A percentile compares a stretch with the other conserved stretches of the same genome.
Conservation (phyloP, 2,329 filamentous ascomycete genomes). For the Pseudogymnoascus sp. region DNA sequence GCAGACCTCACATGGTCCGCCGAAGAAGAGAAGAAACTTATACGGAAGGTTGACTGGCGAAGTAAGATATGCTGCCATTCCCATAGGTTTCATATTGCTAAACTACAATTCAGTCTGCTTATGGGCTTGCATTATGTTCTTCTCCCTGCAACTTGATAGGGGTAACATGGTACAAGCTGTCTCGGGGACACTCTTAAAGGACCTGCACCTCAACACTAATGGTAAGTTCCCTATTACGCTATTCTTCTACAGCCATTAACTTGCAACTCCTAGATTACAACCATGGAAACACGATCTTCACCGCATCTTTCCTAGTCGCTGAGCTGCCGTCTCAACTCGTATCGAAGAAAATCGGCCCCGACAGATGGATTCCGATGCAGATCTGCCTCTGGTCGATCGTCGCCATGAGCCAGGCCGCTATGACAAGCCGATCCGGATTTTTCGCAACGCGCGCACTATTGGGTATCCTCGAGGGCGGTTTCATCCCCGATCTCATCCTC, state of each 20-base stretch:
- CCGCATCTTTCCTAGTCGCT: constrained; percentile 35
- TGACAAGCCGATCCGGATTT: constrained; percentile 29
- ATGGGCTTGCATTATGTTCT: constrained; percentile 33
- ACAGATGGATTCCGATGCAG: constrained; percentile 45
- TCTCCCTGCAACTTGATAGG: constrained; percentile 31
- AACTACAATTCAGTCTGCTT: constrained; percentile 4
- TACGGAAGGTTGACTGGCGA: constrained; percentile 22
- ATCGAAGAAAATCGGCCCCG: constrained; percentile 41
- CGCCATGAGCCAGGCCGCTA: constrained; percentile 30
- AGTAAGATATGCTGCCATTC: constrained; percentile 17
- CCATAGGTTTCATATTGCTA: not conserved
- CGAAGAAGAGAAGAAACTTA: constrained; percentile 12
- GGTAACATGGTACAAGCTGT: constrained; percentile 29
- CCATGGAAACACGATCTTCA: constrained; percentile 32
- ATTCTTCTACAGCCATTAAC: not conserved
- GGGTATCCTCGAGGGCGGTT: constrained; percentile 49
- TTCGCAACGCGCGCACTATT: constrained; percentile 41
- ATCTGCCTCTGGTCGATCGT: constrained; percentile 28
- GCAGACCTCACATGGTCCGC: constrained; percentile 18
- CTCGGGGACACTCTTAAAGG: constrained; percentile 42
- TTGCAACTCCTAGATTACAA: constrained; percentile 18
- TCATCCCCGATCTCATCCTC: constrained; percentile 57
- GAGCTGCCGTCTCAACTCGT: constrained; percentile 44
- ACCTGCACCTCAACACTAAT: constrained; percentile 37
- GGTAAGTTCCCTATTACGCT: constrained; percentile 21